Percentiles rank a stretch among this genome's conserved stretches.
These are phyloP conservation scores for Dentipellis fragilis DNA, from an alignment of 768 basidiomycete genomes.

Conservation along the genomic window DNA sequence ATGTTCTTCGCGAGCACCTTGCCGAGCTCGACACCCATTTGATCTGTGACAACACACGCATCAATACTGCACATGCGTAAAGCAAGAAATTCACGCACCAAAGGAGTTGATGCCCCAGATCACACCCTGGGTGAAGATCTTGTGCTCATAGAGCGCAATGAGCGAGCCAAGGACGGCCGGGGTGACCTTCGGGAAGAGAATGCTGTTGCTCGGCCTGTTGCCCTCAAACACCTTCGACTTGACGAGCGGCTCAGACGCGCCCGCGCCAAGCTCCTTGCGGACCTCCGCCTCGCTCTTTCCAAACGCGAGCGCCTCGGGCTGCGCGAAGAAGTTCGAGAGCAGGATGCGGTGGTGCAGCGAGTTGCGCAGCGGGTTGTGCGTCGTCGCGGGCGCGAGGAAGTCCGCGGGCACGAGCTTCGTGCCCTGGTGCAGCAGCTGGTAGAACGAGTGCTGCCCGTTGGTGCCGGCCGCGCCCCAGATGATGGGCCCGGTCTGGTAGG, in stretches of 20 bases:
- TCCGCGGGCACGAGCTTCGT: constrained; percentile 89
- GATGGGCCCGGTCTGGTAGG: constrained; percentile 99
- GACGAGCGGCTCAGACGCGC: constrained; percentile 73
- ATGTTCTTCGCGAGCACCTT: constrained; percentile 97
- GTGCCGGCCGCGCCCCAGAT: constrained; percentile 99
- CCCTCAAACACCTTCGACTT: constrained; percentile 99
- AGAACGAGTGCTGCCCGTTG: constrained; percentile 99
- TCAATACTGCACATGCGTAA: background rate
- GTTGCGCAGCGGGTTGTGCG: constrained; percentile 76
- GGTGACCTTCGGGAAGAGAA: constrained; percentile 88
- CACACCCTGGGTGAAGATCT: constrained; percentile 96
- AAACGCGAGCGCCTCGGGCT: constrained; percentile 95
- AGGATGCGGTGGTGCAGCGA: constrained; percentile 97
- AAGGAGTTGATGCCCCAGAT: constrained; percentile 99
- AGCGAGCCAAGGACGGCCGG: constrained; percentile 83
- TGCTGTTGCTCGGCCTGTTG: constrained; percentile 93
- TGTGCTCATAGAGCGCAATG: constrained; percentile 93
- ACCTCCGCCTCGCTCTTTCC: constrained; percentile 94
- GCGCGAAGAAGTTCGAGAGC: constrained; percentile 96
- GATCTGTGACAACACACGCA: constrained; percentile 41
- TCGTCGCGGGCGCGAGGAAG: constrained; percentile 83
- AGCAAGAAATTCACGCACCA: constrained; percentile 38
- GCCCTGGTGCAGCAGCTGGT: constrained; percentile 93
- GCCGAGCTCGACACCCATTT: constrained; percentile 99
- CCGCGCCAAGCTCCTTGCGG: constrained; percentile 47